A percentile compares a stretch with the other conserved stretches of the same genome.
Conservation (phyloP, 2,329 filamentous ascomycete species). For the Zymoseptoria crescenta region DNA sequence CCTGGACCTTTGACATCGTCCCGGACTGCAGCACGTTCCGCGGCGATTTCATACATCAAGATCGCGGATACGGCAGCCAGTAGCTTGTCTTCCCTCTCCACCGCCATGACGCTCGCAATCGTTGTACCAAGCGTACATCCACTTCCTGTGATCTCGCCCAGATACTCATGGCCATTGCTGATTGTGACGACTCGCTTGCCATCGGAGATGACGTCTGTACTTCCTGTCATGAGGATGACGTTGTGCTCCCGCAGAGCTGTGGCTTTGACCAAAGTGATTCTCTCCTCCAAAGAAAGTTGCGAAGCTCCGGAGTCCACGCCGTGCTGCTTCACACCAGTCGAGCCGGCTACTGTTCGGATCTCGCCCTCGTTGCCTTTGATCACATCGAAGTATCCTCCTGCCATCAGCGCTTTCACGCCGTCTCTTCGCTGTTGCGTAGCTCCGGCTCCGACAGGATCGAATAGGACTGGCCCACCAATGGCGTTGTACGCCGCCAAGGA, state of each 20-base stretch:
- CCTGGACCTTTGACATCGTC: constrained; percentile 68
- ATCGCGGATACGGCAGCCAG: constrained; percentile 64
- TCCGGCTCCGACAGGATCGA: constrained; percentile 86
- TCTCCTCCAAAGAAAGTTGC: constrained; percentile 45
- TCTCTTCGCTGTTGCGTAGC: constrained; percentile 67
- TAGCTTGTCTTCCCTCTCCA: constrained; percentile 57
- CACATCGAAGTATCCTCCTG: constrained; percentile 68
- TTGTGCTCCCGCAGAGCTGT: constrained; percentile 62
- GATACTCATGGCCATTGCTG: constrained; percentile 65
- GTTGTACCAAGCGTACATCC: constrained; percentile 82
- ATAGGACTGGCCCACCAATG: constrained; percentile 64
- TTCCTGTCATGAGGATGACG: constrained; percentile 75
- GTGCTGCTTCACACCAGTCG: constrained; percentile 52
- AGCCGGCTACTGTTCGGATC: constrained; percentile 64
- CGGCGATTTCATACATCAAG: constrained; percentile 69
- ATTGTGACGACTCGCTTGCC: constrained; percentile 60
- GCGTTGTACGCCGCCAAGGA: constrained; percentile 77
- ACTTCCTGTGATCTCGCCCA: constrained; percentile 62
- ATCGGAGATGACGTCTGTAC: constrained; percentile 69
- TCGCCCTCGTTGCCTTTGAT: constrained; percentile 95
- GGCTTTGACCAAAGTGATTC: constrained; percentile 53
- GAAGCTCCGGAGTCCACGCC: constrained; percentile 73
- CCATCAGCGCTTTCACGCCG: constrained; percentile 64
- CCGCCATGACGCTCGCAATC: constrained; percentile 66
- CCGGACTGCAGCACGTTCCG: constrained; percentile 55